These are phyloP conservation scores for Fusarium devonianum DNA, from an alignment of 2,329 filamentous ascomycete species.

Conservation along the genomic window DNA sequence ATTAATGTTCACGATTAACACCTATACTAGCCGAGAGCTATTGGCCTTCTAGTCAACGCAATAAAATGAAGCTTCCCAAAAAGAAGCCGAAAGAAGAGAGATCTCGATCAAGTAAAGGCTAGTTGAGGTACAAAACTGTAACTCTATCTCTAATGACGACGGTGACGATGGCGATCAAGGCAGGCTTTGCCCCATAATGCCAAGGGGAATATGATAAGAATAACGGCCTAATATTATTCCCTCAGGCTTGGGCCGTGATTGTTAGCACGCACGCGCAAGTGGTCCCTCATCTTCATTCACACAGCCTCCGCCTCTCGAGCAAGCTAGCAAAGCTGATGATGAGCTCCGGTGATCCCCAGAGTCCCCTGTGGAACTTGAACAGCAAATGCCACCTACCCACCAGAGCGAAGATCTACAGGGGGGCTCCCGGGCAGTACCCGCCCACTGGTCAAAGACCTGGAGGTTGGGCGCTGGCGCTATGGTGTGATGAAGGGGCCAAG, in stretches of 20 bases:
- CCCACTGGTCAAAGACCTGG: not conserved
- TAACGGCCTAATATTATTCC: no score
- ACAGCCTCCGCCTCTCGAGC: no score
- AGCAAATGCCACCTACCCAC: slow-evolving; percentile 12
- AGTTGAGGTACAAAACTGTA: no score
- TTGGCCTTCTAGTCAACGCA: not conserved
- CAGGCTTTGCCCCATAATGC: no score
- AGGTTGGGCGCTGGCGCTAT: slow-evolving; percentile 21
- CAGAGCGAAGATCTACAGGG: slow-evolving; percentile 22
- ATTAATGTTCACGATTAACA: not conserved
- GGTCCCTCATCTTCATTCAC: not conserved
- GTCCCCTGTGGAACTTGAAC: slow-evolving; percentile 14
- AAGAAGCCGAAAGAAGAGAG: no score
- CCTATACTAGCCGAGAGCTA: not conserved
- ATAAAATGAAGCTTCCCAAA: not conserved
- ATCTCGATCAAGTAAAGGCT: no score
- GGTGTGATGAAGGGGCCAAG: slow-evolving; percentile 10
- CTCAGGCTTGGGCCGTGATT: no score
- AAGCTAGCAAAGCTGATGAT: no score
- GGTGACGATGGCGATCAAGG: not conserved
- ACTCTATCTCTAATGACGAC: not conserved
- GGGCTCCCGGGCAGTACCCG: not conserved
- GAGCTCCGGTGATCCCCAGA: no score
- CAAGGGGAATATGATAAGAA: no score
- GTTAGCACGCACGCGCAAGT: no score